Conservation (phyloP, 768 basidiomycete genomes). For the Hericium alpestre region DNA sequence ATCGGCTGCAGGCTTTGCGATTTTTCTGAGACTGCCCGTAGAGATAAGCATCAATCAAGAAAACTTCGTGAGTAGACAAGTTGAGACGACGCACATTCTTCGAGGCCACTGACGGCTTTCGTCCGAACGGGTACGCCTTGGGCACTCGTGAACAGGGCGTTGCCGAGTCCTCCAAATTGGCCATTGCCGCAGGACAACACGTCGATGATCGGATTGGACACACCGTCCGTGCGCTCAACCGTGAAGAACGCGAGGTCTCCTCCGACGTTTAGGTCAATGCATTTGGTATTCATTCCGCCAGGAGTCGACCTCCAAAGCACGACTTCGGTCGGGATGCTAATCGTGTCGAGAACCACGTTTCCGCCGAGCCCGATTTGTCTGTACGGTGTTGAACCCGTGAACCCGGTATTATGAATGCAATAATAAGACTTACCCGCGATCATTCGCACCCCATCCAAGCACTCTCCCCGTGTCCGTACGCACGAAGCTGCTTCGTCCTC, state of each 20-base stretch:
- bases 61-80: neutral
- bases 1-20: slow-evolving; percentile 53
- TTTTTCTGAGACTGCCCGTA: slow-evolving; percentile 54
- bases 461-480: slow-evolving; percentile 61
- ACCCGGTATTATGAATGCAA: no score
- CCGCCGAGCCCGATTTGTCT: slow-evolving; percentile 78
- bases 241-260: slow-evolving; percentile 73
- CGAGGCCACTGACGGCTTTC: slow-evolving; percentile 70
- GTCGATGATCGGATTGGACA: slow-evolving; percentile 32
- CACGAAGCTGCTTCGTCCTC: slow-evolving; percentile 62
- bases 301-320: slow-evolving; percentile 54
- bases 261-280: slow-evolving; percentile 57
- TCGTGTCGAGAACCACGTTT: slow-evolving; percentile 49
- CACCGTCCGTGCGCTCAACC: slow-evolving; percentile 40
- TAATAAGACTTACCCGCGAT: slow-evolving; percentile 49
- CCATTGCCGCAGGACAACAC: slow-evolving; percentile 77
- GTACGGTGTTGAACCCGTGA: neutral
- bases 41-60: neutral
- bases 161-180: slow-evolving; percentile 71
- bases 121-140: slow-evolving; percentile 63
- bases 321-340: slow-evolving; percentile 79
- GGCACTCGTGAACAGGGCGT: slow-evolving; percentile 52
- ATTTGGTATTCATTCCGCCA: slow-evolving; percentile 41
- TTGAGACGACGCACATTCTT: slow-evolving; percentile 59
- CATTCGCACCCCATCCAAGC: slow-evolving; percentile 85